These are phyloP conservation scores for Russula foetens DNA, from an alignment of 768 basidiomycete species.

Conservation along the genomic window DNA sequence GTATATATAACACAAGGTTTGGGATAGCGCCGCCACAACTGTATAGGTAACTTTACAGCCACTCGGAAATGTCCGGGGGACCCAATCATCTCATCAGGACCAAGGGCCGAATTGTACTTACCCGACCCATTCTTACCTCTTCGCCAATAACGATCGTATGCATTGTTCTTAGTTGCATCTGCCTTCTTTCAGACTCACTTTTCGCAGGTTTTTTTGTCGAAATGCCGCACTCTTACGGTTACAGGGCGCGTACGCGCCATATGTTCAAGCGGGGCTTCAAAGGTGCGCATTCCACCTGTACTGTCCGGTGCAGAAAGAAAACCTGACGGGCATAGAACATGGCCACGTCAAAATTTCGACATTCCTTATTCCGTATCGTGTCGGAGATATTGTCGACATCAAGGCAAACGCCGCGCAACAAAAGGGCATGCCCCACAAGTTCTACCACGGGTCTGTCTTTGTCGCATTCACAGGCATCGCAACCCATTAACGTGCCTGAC, in stretches of 20 bases:
- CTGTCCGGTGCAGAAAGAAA: not conserved
- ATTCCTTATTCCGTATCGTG: constrained; percentile 85
- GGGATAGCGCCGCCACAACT: constrained; percentile 45
- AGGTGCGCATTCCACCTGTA: constrained; percentile 43
- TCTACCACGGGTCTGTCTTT: constrained; percentile 81
- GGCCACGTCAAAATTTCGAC: constrained; percentile 88
- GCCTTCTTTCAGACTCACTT: constrained; percentile 3
- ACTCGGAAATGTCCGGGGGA: constrained; percentile 53
- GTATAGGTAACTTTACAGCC: constrained; percentile 53
- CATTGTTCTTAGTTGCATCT: constrained; percentile 20
- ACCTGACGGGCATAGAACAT: constrained; percentile 47
- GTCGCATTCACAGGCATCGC: not conserved
- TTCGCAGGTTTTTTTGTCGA: constrained; percentile 42
- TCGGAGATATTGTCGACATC: constrained; percentile 99
- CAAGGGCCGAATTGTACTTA: not conserved
- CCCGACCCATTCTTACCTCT: not conserved
- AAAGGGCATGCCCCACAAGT: constrained; percentile 99
- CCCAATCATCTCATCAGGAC: constrained; percentile 29
- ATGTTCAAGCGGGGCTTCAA: constrained; percentile 99
- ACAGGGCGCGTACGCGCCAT: constrained; percentile 99
- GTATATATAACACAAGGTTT: constrained; percentile 18
- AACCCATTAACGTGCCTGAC: constrained; percentile 9
- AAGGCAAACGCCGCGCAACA: constrained; percentile 98
- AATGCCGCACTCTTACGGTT: constrained; percentile 99
- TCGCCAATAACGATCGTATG: constrained; percentile 32